A percentile compares a stretch with the other conserved stretches of the same genome.
Conservation (phyloP, 1,284 basidiomycete species). For the Apiotrichum mycotoxinovorans region DNA sequence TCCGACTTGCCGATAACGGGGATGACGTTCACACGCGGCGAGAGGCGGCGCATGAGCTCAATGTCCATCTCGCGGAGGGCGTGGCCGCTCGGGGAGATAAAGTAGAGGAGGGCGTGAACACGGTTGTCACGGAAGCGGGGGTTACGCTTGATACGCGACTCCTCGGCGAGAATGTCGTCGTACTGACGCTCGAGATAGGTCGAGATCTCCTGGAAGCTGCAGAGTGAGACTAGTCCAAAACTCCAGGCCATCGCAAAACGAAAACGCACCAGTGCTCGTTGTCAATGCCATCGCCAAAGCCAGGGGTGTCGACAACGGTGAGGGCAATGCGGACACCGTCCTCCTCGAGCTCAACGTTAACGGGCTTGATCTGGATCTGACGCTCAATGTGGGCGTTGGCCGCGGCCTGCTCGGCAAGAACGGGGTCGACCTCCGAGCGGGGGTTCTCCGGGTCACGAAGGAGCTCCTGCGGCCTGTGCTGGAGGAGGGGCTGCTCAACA, state of each 20-base stretch:
- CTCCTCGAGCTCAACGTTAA: constrained; percentile 95
- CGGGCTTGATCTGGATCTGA: constrained; percentile 92
- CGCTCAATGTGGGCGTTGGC: constrained; percentile 91
- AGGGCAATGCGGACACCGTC: constrained; percentile 97
- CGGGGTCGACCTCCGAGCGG: constrained; percentile 77
- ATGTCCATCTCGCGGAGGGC: constrained; percentile 97
- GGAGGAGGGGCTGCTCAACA: constrained; percentile 84
- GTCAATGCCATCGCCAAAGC: constrained; percentile 98
- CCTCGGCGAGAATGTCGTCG: constrained; percentile 97
- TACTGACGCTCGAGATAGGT: constrained; percentile 98
- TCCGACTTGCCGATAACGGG: constrained; percentile 98
- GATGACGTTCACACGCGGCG: constrained; percentile 97
- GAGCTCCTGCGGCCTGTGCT: constrained; percentile 50
- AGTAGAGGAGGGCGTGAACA: constrained; percentile 93
- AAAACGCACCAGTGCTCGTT: constrained; percentile 88
- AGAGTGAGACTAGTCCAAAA: neutral
- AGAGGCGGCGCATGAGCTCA: constrained; percentile 93
- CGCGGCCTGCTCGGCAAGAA: constrained; percentile 38
- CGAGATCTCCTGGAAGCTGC: constrained; percentile 91
- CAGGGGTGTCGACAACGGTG: constrained; percentile 97
- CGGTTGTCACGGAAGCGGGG: constrained; percentile 98
- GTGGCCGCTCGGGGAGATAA: constrained; percentile 91
- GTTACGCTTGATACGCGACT: constrained; percentile 99
- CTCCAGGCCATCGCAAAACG: no score
- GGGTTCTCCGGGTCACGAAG: constrained; percentile 55